Conservation (phyloP, 2,329 filamentous ascomycete species). For the Alternaria viburni region DNA sequence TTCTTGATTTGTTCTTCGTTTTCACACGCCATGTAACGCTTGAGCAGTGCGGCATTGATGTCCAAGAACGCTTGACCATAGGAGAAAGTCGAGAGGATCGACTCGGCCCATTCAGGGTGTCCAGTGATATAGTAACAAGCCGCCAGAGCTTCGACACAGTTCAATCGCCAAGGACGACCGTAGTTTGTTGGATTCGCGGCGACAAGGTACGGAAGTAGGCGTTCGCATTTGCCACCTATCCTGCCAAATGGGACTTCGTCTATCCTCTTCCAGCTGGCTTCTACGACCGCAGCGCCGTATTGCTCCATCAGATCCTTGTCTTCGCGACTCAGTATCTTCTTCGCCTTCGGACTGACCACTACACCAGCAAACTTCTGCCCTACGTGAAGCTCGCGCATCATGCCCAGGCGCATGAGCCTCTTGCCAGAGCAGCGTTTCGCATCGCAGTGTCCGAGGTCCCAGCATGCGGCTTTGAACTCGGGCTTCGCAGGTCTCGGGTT, state of each 20-base stretch:
- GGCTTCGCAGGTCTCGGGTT: slow-evolving; percentile 50
- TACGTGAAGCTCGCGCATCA: slow-evolving; percentile 91
- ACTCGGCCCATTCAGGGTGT: slow-evolving; percentile 86
- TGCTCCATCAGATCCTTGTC: slow-evolving; percentile 83
- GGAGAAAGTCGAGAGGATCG: slow-evolving; percentile 81
- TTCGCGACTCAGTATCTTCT: slow-evolving; percentile 80
- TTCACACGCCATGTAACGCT: slow-evolving; percentile 81
- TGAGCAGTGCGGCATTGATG: slow-evolving; percentile 84
- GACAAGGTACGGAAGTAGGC: slow-evolving; percentile 85
- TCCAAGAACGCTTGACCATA: slow-evolving; percentile 89
- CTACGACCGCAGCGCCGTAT: slow-evolving; percentile 92
- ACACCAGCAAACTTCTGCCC: slow-evolving; percentile 92
- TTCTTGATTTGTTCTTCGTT: slow-evolving; percentile 84
- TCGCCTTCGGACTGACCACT: slow-evolving; percentile 94
- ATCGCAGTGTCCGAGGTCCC: slow-evolving; percentile 98
- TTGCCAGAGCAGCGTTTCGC: slow-evolving; percentile 97
- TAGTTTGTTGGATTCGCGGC: slow-evolving; percentile 98
- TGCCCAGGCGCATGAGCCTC: slow-evolving; percentile 85
- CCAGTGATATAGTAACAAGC: slow-evolving; percentile 94
- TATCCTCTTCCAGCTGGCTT: slow-evolving; percentile 95
- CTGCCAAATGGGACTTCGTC: slow-evolving; percentile 88
- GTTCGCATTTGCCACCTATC: slow-evolving; percentile 92
- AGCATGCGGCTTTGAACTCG: slow-evolving; percentile 92
- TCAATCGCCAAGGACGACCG: slow-evolving; percentile 90
- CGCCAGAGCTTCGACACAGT: slow-evolving; percentile 93